Conservation (phyloP, 192 early-diverging fungal species). For the Neocallimastix lanati region DNA sequence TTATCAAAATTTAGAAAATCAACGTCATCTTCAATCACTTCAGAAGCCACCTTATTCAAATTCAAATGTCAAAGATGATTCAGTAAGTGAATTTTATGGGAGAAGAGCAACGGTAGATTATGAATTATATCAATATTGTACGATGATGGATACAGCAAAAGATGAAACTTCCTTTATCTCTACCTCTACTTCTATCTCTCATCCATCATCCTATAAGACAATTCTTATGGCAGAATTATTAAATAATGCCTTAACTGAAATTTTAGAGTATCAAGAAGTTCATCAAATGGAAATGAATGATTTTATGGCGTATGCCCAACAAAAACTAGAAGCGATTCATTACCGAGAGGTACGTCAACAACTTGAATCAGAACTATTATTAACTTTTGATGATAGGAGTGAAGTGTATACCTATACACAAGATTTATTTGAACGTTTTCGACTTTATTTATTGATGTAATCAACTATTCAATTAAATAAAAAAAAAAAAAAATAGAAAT, state of each 20-base stretch:
- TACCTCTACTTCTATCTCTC: too few species aligned
- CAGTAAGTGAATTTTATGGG: neutral
- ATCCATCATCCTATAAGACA: neutral
- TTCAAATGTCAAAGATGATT: neutral
- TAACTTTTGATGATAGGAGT: neutral
- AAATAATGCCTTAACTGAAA: neutral
- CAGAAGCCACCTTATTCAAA: neutral
- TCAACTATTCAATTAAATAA: too few species aligned
- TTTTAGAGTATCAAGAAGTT: neutral
- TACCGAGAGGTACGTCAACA: neutral
- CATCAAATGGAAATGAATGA: neutral
- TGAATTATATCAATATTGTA: neutral
- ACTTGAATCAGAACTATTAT: neutral
- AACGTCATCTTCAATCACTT: neutral
- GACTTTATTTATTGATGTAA: neutral
- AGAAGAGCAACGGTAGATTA: neutral
- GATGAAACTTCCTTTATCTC: too few species aligned
- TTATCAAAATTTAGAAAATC: neutral
- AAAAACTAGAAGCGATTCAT: neutral
- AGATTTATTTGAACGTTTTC: neutral
- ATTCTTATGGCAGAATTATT: neutral
- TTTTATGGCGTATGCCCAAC: neutral
- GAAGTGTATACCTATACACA: neutral
- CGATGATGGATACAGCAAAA: too few species aligned
- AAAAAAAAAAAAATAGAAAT: too few species aligned